phyloP scores from a whole-genome alignment of 2,329 filamentous ascomycete species.

The Pyrenochaeta sp. region DNA sequence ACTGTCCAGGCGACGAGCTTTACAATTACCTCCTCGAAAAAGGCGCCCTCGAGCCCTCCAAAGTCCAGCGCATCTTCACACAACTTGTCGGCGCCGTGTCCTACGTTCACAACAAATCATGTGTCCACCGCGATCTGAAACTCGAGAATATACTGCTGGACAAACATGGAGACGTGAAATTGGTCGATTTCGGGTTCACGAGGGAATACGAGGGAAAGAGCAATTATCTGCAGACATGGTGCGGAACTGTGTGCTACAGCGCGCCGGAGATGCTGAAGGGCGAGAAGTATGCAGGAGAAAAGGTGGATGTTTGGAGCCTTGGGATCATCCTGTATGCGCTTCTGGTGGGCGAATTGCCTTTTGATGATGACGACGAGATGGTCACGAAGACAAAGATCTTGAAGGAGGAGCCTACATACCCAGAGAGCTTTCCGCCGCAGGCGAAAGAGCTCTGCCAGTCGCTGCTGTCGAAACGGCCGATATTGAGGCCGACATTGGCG shows the following conservation, averaged over 20 bases:
- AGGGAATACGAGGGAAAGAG: slow-evolving; percentile 95
- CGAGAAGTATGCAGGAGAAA: slow-evolving; percentile 97
- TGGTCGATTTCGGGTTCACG: slow-evolving; percentile 98
- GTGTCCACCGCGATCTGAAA: slow-evolving; percentile 96
- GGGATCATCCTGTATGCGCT: slow-evolving; percentile 86
- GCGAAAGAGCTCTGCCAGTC: slow-evolving; percentile 78
- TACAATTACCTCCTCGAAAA: slow-evolving; percentile 94
- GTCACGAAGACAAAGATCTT: slow-evolving; percentile 86
- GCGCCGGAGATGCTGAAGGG: slow-evolving; percentile 98
- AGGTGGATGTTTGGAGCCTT: slow-evolving; percentile 95
- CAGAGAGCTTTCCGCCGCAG: slow-evolving; percentile 78
- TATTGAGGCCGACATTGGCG: slow-evolving; percentile 80
- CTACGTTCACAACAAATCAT: slow-evolving; percentile 94
- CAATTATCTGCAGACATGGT: slow-evolving; percentile 96
- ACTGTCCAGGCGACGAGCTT: slow-evolving; percentile 93
- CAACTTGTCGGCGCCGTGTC: slow-evolving; percentile 94
- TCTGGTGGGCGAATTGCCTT: slow-evolving; percentile 85
- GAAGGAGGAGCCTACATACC: slow-evolving; percentile 84
- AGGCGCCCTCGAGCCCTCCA: slow-evolving; percentile 81
- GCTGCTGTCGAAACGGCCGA: slow-evolving; percentile 88
- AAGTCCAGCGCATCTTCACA: slow-evolving; percentile 94
- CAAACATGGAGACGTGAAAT: slow-evolving; percentile 95
- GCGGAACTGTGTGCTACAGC: slow-evolving; percentile 96
- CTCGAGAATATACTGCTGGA: slow-evolving; percentile 96
- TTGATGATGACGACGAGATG: slow-evolving; percentile 94